Conservation (phyloP, 1,284 basidiomycete species). For the Anthracocystis setariae region DNA sequence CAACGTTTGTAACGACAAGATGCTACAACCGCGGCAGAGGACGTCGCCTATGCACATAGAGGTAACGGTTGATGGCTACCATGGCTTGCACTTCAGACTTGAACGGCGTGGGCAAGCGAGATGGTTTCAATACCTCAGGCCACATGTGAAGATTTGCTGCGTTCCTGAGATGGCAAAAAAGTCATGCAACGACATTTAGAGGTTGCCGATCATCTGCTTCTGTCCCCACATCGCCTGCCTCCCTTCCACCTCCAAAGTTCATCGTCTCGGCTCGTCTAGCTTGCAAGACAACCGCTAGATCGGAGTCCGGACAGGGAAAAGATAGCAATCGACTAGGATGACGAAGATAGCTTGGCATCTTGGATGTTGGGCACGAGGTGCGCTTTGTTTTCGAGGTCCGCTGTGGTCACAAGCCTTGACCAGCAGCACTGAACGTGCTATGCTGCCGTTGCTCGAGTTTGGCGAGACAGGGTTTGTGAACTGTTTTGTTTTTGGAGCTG, state of each 20-base stretch:
- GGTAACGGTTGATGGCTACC: too few species aligned
- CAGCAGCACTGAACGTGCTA: not conserved
- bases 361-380: conserved; percentile 1
- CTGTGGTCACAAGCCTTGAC: not conserved
- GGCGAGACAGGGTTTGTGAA: conserved; percentile 12
- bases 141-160: not conserved
- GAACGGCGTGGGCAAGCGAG: conserved; percentile 16
- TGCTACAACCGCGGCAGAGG: too few species aligned
- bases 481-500: not conserved
- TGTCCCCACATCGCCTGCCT: not conserved
- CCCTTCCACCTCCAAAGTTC: not conserved
- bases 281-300: too few species aligned
- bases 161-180: not conserved
- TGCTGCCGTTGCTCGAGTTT: conserved; percentile 3
- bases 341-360: conserved; percentile 2
- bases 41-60: too few species aligned
- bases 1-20: not conserved
- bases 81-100: too few species aligned
- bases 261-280: too few species aligned
- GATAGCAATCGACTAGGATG: not conserved
- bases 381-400: not conserved
- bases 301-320: too few species aligned
- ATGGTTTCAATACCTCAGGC: not conserved
- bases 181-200: not conserved
- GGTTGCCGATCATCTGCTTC: conserved; percentile 5